Evolutionary conservation across 2,329 filamentous ascomycete species (phyloP).

Genomic region (Colletotrichum shisoi): DNA sequence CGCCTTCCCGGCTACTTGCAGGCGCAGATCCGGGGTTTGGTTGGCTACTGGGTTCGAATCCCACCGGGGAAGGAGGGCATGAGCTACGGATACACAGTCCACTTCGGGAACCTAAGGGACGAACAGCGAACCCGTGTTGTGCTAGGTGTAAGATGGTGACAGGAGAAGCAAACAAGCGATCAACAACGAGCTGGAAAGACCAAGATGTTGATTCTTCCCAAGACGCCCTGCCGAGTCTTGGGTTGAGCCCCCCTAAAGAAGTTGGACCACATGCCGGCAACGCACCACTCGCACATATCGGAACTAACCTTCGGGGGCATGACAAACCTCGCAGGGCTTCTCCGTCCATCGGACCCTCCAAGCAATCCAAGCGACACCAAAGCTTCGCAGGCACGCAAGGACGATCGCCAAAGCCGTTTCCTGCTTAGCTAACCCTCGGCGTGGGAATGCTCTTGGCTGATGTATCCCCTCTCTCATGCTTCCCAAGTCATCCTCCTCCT

Average conservation of each 20-base stretch:
- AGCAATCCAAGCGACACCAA: neutral
- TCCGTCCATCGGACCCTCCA: neutral
- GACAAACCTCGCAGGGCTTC: neutral
- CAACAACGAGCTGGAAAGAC: neutral
- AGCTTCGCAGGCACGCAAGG: neutral
- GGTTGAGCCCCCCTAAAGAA: neutral
- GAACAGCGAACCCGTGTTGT: neutral
- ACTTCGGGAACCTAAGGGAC: neutral
- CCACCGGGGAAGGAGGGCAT: neutral
- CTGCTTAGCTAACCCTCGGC: neutral
- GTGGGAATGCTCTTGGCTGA: neutral
- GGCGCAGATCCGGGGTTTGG: conserved; percentile 35
- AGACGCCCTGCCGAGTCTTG: neutral
- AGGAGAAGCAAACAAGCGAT: neutral
- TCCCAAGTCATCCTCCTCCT: neutral
- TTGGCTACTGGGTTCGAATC: conserved; percentile 5
- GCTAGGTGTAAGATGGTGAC: conserved; percentile 3
- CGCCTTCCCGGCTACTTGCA: conserved; percentile 31
- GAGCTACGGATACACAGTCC: neutral
- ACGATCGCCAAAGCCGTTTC: neutral
- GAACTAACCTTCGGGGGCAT: neutral
- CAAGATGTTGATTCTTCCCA: neutral
- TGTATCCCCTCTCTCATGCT: neutral
- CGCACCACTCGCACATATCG: conserved; percentile 19
- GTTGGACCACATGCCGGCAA: conserved; percentile 7